Evolutionary conservation across 1,139 yeast genomes (phyloP), one percentile per base, ranked within the genome.

Genomic region (Saccharomycopsis phalli): DNA sequence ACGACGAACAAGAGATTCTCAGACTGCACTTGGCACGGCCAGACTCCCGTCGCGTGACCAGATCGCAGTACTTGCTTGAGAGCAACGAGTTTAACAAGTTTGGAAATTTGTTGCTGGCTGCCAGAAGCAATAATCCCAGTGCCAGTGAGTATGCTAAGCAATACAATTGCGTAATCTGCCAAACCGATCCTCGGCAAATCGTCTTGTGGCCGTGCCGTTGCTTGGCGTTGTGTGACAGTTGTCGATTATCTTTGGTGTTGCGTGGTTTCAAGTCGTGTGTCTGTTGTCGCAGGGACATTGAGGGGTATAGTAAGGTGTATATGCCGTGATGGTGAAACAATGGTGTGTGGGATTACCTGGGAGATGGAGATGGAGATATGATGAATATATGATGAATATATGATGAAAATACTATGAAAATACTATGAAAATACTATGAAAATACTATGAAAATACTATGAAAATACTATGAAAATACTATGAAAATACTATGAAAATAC

Each of bases 191-290:
- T 6, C 68, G 96, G 50, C 84, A 81, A 47, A 73, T 87, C 32
- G 77, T 87, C 13, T 65, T 91, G 2, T 87, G 96, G 96, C 97
- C 97, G 1, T 87, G 97, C 56, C 73, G 77, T 51, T 87, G 97
- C 57, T 74, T 87, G 49, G 87, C 95, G 0, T 67, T 87, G 6
- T 87, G 97, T 58, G 95, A 86, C 48, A 70, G 74, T 13, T 87
- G 97, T 54, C 68, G 96, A 19, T 63, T 78, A 23, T 73, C 82
- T n/a, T 65, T 87, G 42, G 88, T 86, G 2, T 63, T 78, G 19
- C 71, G 86, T 46, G 82, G 83, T 11, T 79, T 81, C 52, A 76
- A 74, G 44, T 81, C 81, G 1, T 87, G 97, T 59, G 93, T 86
- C 1, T 82, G 94, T 52, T 87, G 97, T 53, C 70, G 95, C 34